Conservation (phyloP, 2,329 filamentous ascomycete species). For the Scedosporium dehoogii region DNA sequence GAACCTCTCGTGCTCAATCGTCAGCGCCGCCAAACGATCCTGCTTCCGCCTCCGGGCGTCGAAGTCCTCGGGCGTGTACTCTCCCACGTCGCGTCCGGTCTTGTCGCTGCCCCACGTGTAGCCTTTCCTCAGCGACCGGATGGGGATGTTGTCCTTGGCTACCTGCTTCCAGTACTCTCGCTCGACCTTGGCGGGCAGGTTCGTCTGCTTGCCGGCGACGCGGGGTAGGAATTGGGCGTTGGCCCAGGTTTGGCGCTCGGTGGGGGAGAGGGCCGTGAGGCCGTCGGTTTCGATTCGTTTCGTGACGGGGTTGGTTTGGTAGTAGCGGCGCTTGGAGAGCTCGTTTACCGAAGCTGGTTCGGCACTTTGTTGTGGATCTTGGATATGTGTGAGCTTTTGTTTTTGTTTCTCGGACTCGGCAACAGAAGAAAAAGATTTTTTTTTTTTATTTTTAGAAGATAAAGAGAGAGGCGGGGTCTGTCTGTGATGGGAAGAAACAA, state of each 20-base stretch:
- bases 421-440: background rate
- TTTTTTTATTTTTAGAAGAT: background rate
- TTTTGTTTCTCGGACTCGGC: background rate
- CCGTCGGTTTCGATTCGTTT: conserved; percentile 33
- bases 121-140: conserved; percentile 28
- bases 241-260: conserved; percentile 39
- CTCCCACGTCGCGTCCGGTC: conserved; percentile 36
- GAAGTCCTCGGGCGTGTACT: conserved; percentile 37
- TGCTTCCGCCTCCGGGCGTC: conserved; percentile 31
- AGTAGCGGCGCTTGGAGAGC: conserved; percentile 35
- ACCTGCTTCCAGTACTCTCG: conserved; percentile 49
- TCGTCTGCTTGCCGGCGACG: conserved; percentile 24
- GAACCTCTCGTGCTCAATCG: conserved; percentile 31
- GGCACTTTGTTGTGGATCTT: background rate
- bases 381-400: background rate
- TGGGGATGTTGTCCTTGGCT: conserved; percentile 40
- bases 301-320: conserved; percentile 39
- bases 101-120: conserved; percentile 42
- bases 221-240: conserved; percentile 35
- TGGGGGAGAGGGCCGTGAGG: conserved; percentile 32
- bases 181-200: conserved; percentile 35
- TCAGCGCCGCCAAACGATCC: conserved; percentile 30
- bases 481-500: background rate
- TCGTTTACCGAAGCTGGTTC: conserved; percentile 36
- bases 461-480: background rate